A percentile compares a stretch with the other conserved stretches of the same genome.
phyloP scores from a whole-genome alignment of 2,329 filamentous ascomycete species.

The Aspergillus niger region DNA sequence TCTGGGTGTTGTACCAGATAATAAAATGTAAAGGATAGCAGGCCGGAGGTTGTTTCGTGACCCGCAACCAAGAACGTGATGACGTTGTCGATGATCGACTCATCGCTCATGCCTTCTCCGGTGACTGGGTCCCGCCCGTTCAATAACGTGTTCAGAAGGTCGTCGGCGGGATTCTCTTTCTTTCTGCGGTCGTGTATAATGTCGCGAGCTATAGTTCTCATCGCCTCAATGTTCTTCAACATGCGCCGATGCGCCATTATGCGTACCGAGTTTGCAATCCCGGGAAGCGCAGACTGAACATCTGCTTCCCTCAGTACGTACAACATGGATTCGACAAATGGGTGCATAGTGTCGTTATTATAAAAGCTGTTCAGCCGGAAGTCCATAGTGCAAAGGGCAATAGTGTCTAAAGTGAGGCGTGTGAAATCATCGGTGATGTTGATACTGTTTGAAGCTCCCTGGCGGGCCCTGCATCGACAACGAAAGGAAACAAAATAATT shows the following conservation, averaged over 20 bases:
- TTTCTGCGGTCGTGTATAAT: constrained; percentile 61
- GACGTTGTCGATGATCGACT: constrained; percentile 67
- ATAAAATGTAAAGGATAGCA: constrained; percentile 67
- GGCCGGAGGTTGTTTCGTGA: constrained; percentile 71
- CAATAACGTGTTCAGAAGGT: constrained; percentile 71
- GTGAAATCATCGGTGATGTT: constrained; percentile 69
- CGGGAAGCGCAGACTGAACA: constrained; percentile 51
- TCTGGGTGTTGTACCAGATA: constrained; percentile 64
- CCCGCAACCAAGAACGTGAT: constrained; percentile 71
- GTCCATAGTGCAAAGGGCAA: constrained; percentile 69
- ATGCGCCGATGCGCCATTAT: constrained; percentile 31
- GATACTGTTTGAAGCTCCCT: constrained; percentile 34
- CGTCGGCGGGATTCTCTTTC: constrained; percentile 60
- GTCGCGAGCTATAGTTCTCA: constrained; percentile 60
- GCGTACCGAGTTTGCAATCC: constrained; percentile 46
- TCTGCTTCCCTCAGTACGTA: constrained; percentile 62
- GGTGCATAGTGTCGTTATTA: constrained; percentile 62
- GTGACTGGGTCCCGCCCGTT: constrained; percentile 67
- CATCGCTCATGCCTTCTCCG: constrained; percentile 62
- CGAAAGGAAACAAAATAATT: no score
- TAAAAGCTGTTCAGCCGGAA: constrained; percentile 77
- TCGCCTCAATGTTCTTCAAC: constrained; percentile 36
- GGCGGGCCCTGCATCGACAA: no score
- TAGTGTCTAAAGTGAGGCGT: constrained; percentile 70
- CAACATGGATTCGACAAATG: constrained; percentile 69